phyloP scores from a whole-genome alignment of 768 basidiomycete species.

The Mycena chlorophos region DNA sequence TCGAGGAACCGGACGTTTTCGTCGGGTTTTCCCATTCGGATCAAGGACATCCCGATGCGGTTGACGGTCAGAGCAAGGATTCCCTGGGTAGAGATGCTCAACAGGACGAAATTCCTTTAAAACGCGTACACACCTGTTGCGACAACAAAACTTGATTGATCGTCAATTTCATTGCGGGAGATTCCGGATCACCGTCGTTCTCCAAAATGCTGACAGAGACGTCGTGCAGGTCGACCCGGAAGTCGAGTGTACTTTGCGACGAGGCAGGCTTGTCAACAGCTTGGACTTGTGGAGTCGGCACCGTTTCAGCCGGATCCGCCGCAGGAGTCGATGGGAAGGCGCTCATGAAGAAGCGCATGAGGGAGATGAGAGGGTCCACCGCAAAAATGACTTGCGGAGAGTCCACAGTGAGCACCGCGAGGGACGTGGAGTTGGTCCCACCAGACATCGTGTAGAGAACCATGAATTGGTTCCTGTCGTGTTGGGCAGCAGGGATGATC shows the following conservation, averaged over 20 bases:
- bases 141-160: constrained; percentile 84
- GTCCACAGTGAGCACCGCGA: constrained; percentile 87
- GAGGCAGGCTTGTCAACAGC: constrained; percentile 13
- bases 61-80: constrained; percentile 78
- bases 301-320: constrained; percentile 2
- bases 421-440: constrained; percentile 51
- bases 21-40: constrained; percentile 77
- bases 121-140: constrained; percentile 66
- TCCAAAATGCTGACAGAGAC: constrained; percentile 88
- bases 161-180: constrained; percentile 85
- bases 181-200: constrained; percentile 72
- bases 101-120: not conserved
- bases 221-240: constrained; percentile 87
- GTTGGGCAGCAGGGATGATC: constrained; percentile 89
- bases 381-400: constrained; percentile 92
- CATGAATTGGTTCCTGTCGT: constrained; percentile 92
- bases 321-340: constrained; percentile 37
- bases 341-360: constrained; percentile 82
- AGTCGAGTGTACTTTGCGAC: constrained; percentile 42
- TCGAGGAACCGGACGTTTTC: constrained; percentile 93
- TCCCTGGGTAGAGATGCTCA: constrained; percentile 46
- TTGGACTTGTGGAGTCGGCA: constrained; percentile 4
- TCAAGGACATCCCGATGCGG: constrained; percentile 90
- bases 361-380: constrained; percentile 83
- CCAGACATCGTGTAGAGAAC: constrained; percentile 81